Evolutionary conservation across 2,329 filamentous ascomycete species (phyloP).

Genomic region (Chaetomium sp.): DNA sequence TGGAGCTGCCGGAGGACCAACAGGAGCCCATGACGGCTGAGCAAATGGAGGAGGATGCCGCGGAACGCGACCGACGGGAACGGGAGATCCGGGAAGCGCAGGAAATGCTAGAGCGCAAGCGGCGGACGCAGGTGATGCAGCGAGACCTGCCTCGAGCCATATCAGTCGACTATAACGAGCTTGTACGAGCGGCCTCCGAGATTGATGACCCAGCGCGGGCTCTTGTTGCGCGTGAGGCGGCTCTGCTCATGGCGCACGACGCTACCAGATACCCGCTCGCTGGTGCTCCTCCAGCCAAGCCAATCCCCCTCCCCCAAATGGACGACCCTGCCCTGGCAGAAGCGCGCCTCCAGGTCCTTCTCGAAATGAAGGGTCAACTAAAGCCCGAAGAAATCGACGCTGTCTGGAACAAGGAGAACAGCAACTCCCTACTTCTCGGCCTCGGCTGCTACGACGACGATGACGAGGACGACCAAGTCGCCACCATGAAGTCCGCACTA

Average conservation of each 20-base stretch:
- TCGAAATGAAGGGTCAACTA: constrained; percentile 62
- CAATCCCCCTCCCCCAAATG: constrained; percentile 63
- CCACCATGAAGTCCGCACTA: constrained; percentile 69
- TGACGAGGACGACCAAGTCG: constrained; percentile 67
- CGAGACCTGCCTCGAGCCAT: constrained; percentile 76
- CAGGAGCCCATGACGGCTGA: constrained; percentile 56
- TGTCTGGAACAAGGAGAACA: constrained; percentile 56
- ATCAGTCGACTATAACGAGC: constrained; percentile 67
- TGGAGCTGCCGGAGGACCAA: constrained; percentile 85
- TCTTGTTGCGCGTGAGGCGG: constrained; percentile 75
- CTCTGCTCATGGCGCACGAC: constrained; percentile 79
- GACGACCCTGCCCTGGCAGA: constrained; percentile 72
- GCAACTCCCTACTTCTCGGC: constrained; percentile 68
- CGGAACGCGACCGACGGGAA: constrained; percentile 78
- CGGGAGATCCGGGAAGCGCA: constrained; percentile 69
- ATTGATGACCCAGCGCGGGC: constrained; percentile 66
- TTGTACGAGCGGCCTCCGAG: constrained; percentile 65
- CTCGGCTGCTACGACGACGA: constrained; percentile 79
- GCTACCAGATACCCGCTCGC: constrained; percentile 73
- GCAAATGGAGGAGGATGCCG: constrained; percentile 62
- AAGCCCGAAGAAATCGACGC: constrained; percentile 54
- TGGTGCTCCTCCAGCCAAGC: constrained; percentile 60
- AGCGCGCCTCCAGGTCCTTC: constrained; percentile 74
- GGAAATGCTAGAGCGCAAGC: constrained; percentile 71
- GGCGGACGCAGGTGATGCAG: constrained; percentile 91